A percentile compares a stretch with the other conserved stretches of the same genome.
Conservation (phyloP, 2,329 filamentous ascomycete species). For the Colletotrichum sp. region DNA sequence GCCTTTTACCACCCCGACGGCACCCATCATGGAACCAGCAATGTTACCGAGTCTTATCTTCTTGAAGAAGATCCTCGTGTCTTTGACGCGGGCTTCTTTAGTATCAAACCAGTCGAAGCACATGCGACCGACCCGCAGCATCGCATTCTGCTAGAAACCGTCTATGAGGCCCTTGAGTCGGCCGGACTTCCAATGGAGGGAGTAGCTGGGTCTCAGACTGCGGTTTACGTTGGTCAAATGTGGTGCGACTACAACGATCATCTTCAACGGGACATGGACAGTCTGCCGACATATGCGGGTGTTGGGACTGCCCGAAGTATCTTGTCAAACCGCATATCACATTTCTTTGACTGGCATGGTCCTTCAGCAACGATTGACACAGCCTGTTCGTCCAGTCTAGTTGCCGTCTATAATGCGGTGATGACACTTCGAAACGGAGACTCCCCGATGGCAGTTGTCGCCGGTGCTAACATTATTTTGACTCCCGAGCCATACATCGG, state of each 20-base stretch:
- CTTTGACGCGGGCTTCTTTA: slow-evolving; percentile 35
- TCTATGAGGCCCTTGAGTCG: slow-evolving; percentile 39
- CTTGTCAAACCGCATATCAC: slow-evolving; percentile 43
- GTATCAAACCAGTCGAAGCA: slow-evolving; percentile 33
- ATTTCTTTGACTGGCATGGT: slow-evolving; percentile 43
- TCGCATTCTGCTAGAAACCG: slow-evolving; percentile 34
- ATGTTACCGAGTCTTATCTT: slow-evolving; percentile 24
- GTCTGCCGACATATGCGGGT: slow-evolving; percentile 28
- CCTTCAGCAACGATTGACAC: slow-evolving; percentile 48
- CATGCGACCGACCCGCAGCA: slow-evolving; percentile 37
- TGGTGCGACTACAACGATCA: slow-evolving; percentile 28
- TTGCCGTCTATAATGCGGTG: slow-evolving; percentile 44
- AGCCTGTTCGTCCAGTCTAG: slow-evolving; percentile 48
- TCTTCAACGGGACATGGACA: slow-evolving; percentile 26
- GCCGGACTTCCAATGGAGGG: slow-evolving; percentile 31
- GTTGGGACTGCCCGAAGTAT: slow-evolving; percentile 36
- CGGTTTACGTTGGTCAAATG: slow-evolving; percentile 36
- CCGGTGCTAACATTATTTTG: slow-evolving; percentile 28
- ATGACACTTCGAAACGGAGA: slow-evolving; percentile 38
- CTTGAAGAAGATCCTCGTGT: slow-evolving; percentile 21
- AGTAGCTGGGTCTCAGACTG: slow-evolving; percentile 30
- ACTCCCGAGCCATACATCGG: slow-evolving; percentile 7
- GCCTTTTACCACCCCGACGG: background rate
- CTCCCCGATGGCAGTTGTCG: slow-evolving; percentile 28
- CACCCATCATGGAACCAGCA: slow-evolving; percentile 19